Conservation (phyloP, 1,139 yeast genomes). For the Hemisphaericaspora lyxosophila region DNA sequence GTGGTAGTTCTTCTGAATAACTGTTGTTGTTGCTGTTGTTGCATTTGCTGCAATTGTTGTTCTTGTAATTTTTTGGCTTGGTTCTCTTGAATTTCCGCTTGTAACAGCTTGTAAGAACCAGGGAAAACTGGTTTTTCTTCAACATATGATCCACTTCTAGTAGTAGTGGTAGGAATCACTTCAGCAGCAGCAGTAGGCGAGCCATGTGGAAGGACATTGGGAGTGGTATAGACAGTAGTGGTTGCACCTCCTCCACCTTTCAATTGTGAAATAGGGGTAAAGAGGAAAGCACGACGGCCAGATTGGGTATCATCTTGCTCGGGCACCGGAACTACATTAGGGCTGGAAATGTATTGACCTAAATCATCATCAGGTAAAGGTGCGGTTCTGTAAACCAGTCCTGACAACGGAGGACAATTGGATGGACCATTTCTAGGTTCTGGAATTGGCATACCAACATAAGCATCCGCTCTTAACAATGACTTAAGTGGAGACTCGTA, state of each 20-base stretch:
- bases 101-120: slow-evolving; percentile 17
- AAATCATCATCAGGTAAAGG: slow-evolving; percentile 74
- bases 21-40: slow-evolving; percentile 20
- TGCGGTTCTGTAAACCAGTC: slow-evolving; percentile 82
- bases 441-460: slow-evolving; percentile 71
- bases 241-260: slow-evolving; percentile 38
- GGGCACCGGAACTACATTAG: slow-evolving; percentile 51
- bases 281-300: slow-evolving; percentile 42
- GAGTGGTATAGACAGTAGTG: slow-evolving; percentile 23
- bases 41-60: slow-evolving; percentile 22
- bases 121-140: slow-evolving; percentile 18
- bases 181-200: slow-evolving; percentile 12
- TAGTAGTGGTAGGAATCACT: slow-evolving; percentile 13
- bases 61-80: slow-evolving; percentile 21
- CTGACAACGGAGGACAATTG: slow-evolving; percentile 85
- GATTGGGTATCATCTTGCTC: slow-evolving; percentile 55
- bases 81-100: slow-evolving; percentile 17
- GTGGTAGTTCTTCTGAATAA: slow-evolving; percentile 22
- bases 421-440: slow-evolving; percentile 75
- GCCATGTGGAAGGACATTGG: slow-evolving; percentile 17
- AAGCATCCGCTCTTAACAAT: slow-evolving; percentile 71
- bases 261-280: slow-evolving; percentile 49
- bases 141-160: slow-evolving; percentile 10
- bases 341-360: slow-evolving; percentile 64
- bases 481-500: slow-evolving; percentile 83